These are phyloP conservation scores for Kodamaea sagamina DNA, from an alignment of 805 yeast genomes.

Conservation along the genomic window DNA sequence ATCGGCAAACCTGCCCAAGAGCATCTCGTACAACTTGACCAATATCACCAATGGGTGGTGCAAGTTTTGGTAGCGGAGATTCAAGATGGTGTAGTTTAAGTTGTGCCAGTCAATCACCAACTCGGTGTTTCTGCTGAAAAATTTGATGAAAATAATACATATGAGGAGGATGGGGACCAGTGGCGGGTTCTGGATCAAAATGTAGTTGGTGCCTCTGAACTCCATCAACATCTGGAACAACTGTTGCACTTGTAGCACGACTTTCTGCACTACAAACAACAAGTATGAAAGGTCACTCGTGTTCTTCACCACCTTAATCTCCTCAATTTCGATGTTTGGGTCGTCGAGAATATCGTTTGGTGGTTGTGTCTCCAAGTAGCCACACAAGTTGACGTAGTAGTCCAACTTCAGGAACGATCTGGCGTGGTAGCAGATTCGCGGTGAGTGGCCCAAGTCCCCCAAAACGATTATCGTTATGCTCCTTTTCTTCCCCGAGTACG, in stretches of 20 bases:
- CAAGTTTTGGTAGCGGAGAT: slow-evolving; percentile 55
- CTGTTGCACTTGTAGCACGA: slow-evolving; percentile 52
- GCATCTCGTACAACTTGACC: slow-evolving; percentile 62
- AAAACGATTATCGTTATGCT: slow-evolving; percentile 78
- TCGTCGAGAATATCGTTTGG: slow-evolving; percentile 54
- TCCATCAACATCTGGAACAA: slow-evolving; percentile 51
- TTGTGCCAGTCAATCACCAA: slow-evolving; percentile 96
- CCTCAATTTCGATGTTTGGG: slow-evolving; percentile 52
- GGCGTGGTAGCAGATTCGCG: slow-evolving; percentile 92
- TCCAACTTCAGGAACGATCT: slow-evolving; percentile 68
- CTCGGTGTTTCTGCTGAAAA: slow-evolving; percentile 54
- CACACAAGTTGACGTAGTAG: slow-evolving; percentile 79
- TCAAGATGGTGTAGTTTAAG: slow-evolving; percentile 79
- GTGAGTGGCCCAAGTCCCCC: slow-evolving; percentile 94
- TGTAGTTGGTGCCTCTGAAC: slow-evolving; percentile 62
- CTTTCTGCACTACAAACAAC: slow-evolving; percentile 60
- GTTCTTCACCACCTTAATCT: slow-evolving; percentile 46
- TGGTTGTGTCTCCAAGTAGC: slow-evolving; percentile 65
- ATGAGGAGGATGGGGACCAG: slow-evolving; percentile 78
- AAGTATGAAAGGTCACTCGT: slow-evolving; percentile 49
- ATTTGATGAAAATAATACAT: slow-evolving; percentile 52
- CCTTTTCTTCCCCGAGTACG: slow-evolving; percentile 31
- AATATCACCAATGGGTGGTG: slow-evolving; percentile 63
- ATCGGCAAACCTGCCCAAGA: slow-evolving; percentile 63
- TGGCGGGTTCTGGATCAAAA: slow-evolving; percentile 91